Percentiles rank a stretch among this genome's conserved stretches.
phyloP scores from a whole-genome alignment of 1,284 basidiomycete genomes.

The Trichosporon sp. region DNA sequence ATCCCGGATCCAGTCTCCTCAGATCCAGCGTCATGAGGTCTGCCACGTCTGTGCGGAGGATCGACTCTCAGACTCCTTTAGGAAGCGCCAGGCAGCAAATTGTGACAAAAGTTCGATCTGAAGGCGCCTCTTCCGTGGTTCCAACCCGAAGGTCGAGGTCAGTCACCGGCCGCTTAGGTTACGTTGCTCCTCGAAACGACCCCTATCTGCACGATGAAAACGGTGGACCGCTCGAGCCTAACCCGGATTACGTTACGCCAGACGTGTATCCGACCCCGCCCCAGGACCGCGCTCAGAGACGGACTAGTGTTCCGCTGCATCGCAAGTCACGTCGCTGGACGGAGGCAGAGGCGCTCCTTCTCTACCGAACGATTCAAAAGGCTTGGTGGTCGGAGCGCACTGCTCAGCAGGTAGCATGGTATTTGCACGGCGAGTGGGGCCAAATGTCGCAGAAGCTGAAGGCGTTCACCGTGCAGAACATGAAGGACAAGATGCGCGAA shows the following conservation, averaged over 20 bases:
- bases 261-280: slow-evolving; percentile 5
- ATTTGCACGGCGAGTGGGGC: slow-evolving; percentile 36
- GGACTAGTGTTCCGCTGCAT: slow-evolving; percentile 12
- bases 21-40: background rate
- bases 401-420: slow-evolving; percentile 31
- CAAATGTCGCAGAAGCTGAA: slow-evolving; percentile 14
- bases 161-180: background rate
- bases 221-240: slow-evolving; percentile 20
- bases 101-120: background rate
- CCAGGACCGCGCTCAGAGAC: slow-evolving; percentile 24
- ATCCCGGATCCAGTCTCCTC: background rate
- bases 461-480: slow-evolving; percentile 36
- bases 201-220: slow-evolving; percentile 29
- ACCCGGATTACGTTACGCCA: slow-evolving; percentile 22
- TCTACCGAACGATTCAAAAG: slow-evolving; percentile 40
- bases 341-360: slow-evolving; percentile 26
- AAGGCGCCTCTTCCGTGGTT: background rate
- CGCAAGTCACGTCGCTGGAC: slow-evolving; percentile 25
- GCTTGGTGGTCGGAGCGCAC: slow-evolving; percentile 29
- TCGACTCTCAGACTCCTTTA: background rate
- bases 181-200: slow-evolving; percentile 14
- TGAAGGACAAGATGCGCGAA: slow-evolving; percentile 42
- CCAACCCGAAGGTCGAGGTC: background rate
- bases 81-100: background rate
- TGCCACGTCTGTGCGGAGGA: background rate